Evolutionary conservation across 1,284 basidiomycete genomes (phyloP), one percentile per base, ranked within the genome.

Genomic region (Cutaneotrichosporon spelunceum): DNA sequence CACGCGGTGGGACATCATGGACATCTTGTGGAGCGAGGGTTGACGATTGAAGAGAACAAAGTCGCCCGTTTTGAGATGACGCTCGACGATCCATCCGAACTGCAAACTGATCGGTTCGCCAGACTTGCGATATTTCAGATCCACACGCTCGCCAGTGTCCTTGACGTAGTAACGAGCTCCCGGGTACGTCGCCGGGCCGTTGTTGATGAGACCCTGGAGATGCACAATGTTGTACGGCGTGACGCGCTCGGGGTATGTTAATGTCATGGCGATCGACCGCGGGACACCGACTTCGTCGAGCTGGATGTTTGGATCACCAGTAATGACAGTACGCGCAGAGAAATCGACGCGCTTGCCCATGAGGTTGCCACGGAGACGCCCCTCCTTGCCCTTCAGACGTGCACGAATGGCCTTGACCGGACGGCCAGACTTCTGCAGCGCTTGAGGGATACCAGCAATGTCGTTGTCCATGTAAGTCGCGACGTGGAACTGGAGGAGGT

Each of bases 401-500:
- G 95, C 93, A 66, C 96, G 91, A 73, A 99, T 97, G 44, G 96
- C 95, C 81, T 99, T 99, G 69, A 99, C 90, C 9, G 96, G 95
- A 65, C 96, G 86, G 36, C 96, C 96, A 33, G 93, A 96, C 79
- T 99, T 99, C 76, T 99, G 96, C 72, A 97, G 81, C 1, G 95
- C 93, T 76, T 98, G 94, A 0, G 96, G 96, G 47, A 98, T 93
- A 61, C 96, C 96, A 33, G 96, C 93, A 67, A 99, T 95, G 77
- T 99, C 94, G 77, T 99, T 99, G 78, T 99, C 96, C 95, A 99
- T 99, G 77, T 99, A 99, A 0, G 96, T 99, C 8, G 95, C 96
- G 64, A 96, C 93, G 76, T 99, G 96, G 79, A 95, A 99, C 88
- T 95, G 93, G 2, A 99, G 84, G 47, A 99, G 81, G 74, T 97